Conservation (phyloP, 192 early-diverging fungal genomes). For the Oehlia diaphana region DNA sequence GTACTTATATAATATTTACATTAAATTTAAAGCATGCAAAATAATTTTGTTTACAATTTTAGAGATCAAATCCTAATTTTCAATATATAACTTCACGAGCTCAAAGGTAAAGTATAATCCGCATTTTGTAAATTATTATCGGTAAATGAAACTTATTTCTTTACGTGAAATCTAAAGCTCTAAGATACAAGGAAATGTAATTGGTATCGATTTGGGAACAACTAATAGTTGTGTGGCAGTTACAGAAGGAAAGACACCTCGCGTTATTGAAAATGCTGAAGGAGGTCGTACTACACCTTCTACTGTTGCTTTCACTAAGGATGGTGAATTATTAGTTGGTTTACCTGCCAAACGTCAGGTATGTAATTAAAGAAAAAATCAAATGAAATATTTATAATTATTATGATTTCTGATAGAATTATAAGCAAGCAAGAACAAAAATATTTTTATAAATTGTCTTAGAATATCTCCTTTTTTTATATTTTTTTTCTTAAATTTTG, state of each 20-base stretch:
- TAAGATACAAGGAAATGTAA: conserved; percentile 87
- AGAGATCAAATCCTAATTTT: background rate
- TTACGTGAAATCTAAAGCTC: conserved; percentile 38
- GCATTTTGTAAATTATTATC: too few species aligned
- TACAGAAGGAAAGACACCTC: conserved; percentile 97
- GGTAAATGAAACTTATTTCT: background rate
- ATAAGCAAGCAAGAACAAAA: background rate
- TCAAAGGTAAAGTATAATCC: background rate
- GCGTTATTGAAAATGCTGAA: conserved; percentile 97
- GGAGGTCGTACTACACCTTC: conserved; percentile 97
- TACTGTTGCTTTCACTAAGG: conserved; percentile 93
- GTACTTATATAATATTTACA: background rate
- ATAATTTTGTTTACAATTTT: background rate
- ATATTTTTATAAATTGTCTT: background rate
- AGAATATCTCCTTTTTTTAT: too few species aligned
- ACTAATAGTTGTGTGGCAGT: conserved; percentile 99
- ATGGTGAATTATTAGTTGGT: conserved; percentile 94
- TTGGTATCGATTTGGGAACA: conserved; percentile 99
- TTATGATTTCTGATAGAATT: background rate
- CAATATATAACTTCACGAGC: background rate
- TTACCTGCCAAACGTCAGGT: conserved; percentile 95
- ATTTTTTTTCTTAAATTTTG: too few species aligned
- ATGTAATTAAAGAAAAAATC: conserved; percentile 12
- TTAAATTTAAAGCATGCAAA: background rate
- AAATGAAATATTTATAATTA: background rate